Percentiles rank a stretch among this genome's conserved stretches.
phyloP scores from a whole-genome alignment of 371 early-diverging fungal species.

The Mortierella sp. region DNA sequence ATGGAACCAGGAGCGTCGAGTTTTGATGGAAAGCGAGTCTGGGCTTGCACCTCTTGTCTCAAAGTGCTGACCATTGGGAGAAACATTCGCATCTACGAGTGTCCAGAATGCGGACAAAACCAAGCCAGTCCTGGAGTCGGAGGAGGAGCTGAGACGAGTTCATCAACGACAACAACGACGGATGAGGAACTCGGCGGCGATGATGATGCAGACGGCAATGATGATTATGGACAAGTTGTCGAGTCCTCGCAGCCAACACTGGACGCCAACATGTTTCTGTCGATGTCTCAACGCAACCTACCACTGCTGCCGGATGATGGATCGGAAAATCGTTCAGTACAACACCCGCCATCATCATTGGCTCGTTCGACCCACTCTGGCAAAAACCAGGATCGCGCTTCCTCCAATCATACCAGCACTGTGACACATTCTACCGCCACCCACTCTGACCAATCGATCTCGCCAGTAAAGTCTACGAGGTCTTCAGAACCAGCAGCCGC shows the following conservation, averaged over 20 bases:
- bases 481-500: background rate
- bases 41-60: background rate
- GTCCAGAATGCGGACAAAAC: conserved; percentile 10
- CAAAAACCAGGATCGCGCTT: background rate
- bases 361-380: background rate
- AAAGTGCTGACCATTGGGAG: background rate
- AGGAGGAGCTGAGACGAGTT: background rate
- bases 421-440: background rate
- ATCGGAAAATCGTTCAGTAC: background rate
- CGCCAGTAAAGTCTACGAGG: background rate
- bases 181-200: background rate
- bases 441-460: background rate
- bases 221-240: background rate
- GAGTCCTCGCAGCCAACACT: background rate
- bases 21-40: background rate
- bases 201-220: background rate
- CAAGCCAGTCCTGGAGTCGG: background rate
- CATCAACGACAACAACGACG: background rate
- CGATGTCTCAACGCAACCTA: background rate
- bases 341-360: background rate
- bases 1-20: background rate
- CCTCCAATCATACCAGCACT: background rate
- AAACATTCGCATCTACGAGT: background rate
- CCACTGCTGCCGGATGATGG: background rate
- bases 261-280: background rate